phyloP scores from a whole-genome alignment of 2,329 filamentous ascomycete genomes.

The Aureobasidium zeae region DNA sequence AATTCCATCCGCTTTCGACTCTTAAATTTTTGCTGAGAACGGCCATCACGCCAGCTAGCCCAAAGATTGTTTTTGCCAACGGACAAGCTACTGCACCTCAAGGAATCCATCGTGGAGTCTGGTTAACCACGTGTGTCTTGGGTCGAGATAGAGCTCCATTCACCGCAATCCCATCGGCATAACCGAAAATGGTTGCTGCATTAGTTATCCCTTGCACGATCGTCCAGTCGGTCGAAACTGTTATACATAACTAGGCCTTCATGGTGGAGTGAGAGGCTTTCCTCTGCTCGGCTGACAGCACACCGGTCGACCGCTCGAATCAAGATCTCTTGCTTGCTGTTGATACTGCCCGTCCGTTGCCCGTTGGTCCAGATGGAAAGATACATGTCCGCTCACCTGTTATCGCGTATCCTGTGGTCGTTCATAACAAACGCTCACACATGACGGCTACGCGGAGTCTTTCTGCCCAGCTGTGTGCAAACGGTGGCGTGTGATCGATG shows the following conservation, averaged over 20 bases:
- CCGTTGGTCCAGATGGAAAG: conserved; percentile 8
- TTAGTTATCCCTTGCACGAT: neutral
- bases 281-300: conserved; percentile 1
- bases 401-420: conserved; percentile 14
- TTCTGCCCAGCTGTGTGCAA: neutral
- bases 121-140: conserved; percentile 6
- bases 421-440: conserved; percentile 12
- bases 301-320: conserved; percentile 8
- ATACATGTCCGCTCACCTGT: conserved; percentile 12
- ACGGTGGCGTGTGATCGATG: conserved; percentile 9
- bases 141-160: too few species aligned
- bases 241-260: conserved; percentile 9
- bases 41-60: conserved; percentile 15
- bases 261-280: conserved; percentile 3
- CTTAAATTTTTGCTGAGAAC: conserved; percentile 14
- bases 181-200: neutral
- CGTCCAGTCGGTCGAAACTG: conserved; percentile 4
- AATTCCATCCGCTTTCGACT: conserved; percentile 11
- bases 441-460: conserved; percentile 11
- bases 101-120: conserved; percentile 10
- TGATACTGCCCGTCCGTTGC: conserved; percentile 9
- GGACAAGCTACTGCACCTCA: conserved; percentile 11
- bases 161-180: too few species aligned
- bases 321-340: conserved; percentile 1
- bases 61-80: conserved; percentile 8